These are phyloP conservation scores for Pseudoperonospora humuli DNA, from an alignment of 352 stramenopile species.

Conservation along the genomic window DNA sequence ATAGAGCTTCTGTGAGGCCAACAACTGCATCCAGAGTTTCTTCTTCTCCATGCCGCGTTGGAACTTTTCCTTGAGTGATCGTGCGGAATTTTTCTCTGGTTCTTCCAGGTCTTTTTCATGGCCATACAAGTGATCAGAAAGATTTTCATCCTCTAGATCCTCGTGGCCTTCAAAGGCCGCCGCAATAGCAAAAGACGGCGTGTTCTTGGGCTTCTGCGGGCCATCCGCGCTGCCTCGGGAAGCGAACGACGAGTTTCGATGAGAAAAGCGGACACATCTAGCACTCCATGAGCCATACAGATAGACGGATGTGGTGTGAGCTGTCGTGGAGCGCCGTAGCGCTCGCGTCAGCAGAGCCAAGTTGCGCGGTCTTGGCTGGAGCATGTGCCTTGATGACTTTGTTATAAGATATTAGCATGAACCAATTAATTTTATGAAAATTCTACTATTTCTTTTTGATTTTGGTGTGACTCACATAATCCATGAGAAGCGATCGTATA, in stretches of 20 bases:
- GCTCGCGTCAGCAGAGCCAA: slow-evolving; percentile 15
- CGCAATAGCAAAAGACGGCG: slow-evolving; percentile 43
- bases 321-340: slow-evolving; percentile 4
- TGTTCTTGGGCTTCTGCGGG: slow-evolving; percentile 10
- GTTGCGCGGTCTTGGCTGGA: slow-evolving; percentile 6
- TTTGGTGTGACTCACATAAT: background rate
- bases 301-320: background rate
- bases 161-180: slow-evolving; percentile 51
- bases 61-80: slow-evolving; percentile 34
- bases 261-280: background rate
- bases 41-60: slow-evolving; percentile 56
- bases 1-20: slow-evolving; percentile 31
- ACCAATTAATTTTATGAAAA: too few relatives aligned
- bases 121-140: slow-evolving; percentile 12
- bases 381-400: too few relatives aligned
- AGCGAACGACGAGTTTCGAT: slow-evolving; percentile 16
- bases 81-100: slow-evolving; percentile 15
- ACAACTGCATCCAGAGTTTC: slow-evolving; percentile 49
- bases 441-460: too few relatives aligned
- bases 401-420: too few relatives aligned
- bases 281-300: background rate
- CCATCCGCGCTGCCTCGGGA: background rate
- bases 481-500: background rate
- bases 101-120: slow-evolving; percentile 11
- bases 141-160: slow-evolving; percentile 28